Base-by-base conservation (phyloP, 2,329 filamentous ascomycete genomes). In the Parascedosporium putredinis region DNA sequence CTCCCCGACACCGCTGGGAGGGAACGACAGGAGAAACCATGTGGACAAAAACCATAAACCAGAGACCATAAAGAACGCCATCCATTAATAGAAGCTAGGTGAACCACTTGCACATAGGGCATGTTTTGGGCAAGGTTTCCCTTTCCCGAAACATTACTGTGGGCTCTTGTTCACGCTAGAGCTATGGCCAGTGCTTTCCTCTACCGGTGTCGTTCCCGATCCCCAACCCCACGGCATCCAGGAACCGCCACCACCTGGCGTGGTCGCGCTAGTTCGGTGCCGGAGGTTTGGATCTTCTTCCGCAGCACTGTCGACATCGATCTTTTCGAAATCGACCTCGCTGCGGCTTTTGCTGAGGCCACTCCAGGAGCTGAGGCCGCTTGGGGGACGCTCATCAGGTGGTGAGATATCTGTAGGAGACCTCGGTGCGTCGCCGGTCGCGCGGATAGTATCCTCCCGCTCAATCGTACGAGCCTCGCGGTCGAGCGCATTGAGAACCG, bases 321-420 rank as follows among this genome's bases (percentile, higher is more conserved):
- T 87, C 63, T 88, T 86, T 60, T 95, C 89, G 60, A 96, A 96
- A 58, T 95, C 91, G 18, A 78, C 79, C 62, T 95, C 89, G 63
- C 87, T 94, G 55, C 82, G 81, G 60, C 86, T 91, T 69, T 91
- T 91, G 58, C 79, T 84, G 58, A 95, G 67, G 3, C 72, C 79
- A 53, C 74, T 76, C 58, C 66, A 66, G 47, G 64, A 64, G 55
- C 71, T 73, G 44, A 72, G 64, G n/a, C 74, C 71, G 63, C 71
- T 71, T 52, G 70, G 63, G 25, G 67, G 70, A 47, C 74, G 67
- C 34, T 62, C 61, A 40, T 55, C 50, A 6, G 46, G 45, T 16
- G 51, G 51, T 14, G 49, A 51, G 20, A 29, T 33, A 25, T 23
- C 43, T 12, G 51, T 50, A 27, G 48, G 49, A 22, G 51, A 48